phyloP scores from a whole-genome alignment of 2,329 filamentous ascomycete species.

The Diaporthe sp. region DNA sequence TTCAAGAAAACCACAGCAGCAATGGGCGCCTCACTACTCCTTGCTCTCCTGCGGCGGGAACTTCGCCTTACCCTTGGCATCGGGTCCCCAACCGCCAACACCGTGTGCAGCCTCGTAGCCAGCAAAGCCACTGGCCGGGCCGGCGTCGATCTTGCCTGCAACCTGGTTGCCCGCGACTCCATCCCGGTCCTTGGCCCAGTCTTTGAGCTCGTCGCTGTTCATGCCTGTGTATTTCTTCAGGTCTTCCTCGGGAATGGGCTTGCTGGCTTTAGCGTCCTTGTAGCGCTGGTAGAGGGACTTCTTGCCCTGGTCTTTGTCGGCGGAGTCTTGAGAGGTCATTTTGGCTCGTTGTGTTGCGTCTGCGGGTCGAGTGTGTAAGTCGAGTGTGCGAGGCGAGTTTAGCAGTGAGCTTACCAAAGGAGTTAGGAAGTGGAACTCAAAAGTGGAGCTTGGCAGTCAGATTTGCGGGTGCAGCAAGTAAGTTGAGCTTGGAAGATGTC shows the following conservation, averaged over 20 bases:
- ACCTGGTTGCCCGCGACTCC: constrained; percentile 35
- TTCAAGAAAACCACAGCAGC: neutral
- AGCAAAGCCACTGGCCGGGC: constrained; percentile 34
- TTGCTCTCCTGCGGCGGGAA: constrained; percentile 22
- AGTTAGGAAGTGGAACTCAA: too few relatives aligned
- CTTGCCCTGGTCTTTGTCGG: neutral
- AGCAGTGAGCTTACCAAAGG: neutral
- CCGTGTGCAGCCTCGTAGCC: constrained; percentile 35
- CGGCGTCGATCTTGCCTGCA: constrained; percentile 35
- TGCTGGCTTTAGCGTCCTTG: constrained; percentile 41
- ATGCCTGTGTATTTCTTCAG: constrained; percentile 38
- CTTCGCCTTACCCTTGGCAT: constrained; percentile 19
- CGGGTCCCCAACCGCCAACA: constrained; percentile 35
- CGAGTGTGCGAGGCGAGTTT: neutral
- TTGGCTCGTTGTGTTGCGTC: neutral
- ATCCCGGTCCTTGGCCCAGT: constrained; percentile 33
- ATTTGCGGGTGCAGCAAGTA: neutral
- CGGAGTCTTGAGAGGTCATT: neutral
- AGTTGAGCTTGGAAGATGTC: neutral
- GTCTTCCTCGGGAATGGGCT: constrained; percentile 43
- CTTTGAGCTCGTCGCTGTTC: constrained; percentile 29
- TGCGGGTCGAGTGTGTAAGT: neutral
- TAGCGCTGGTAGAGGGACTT: constrained; percentile 44
- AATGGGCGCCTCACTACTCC: neutral
- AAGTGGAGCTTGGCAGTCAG: neutral